phyloP scores from a whole-genome alignment of 495 filamentous ascomycete genomes.

The Annulohypoxylon nitens region DNA sequence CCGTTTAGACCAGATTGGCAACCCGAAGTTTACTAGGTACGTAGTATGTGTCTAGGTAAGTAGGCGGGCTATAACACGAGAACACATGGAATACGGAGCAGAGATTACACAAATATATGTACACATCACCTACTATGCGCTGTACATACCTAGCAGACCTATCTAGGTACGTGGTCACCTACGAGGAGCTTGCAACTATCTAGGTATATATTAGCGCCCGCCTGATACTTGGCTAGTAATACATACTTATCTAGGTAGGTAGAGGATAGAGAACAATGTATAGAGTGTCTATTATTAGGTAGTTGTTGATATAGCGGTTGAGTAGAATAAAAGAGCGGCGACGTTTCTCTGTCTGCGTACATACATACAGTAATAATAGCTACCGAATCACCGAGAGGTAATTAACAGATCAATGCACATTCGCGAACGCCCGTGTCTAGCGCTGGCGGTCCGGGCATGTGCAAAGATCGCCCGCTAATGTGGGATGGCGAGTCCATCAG shows the following conservation, averaged over 20 bases:
- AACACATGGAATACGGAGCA: slow-evolving; percentile 15
- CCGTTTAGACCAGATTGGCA: slow-evolving; percentile 25
- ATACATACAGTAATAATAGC: neutral
- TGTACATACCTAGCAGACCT: slow-evolving; percentile 10
- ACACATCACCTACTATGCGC: slow-evolving; percentile 34
- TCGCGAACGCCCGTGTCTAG: slow-evolving; percentile 21
- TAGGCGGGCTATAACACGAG: neutral
- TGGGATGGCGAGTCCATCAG: slow-evolving; percentile 27
- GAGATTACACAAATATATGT: slow-evolving; percentile 1
- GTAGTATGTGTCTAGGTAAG: neutral
- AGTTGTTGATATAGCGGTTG: slow-evolving; percentile 10
- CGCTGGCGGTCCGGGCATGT: slow-evolving; percentile 30
- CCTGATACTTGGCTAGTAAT: neutral
- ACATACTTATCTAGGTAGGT: neutral
- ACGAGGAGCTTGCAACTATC: slow-evolving; percentile 2
- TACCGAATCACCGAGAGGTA: neutral
- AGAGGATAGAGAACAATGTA: too few species aligned
- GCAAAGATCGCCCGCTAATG: slow-evolving; percentile 45
- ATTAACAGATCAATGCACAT: neutral
- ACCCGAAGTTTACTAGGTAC: slow-evolving; percentile 22
- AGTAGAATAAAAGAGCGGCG: neutral
- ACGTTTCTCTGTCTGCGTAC: neutral
- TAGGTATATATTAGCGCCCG: slow-evolving; percentile 1
- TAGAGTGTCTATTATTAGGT: neutral
- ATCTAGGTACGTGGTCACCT: slow-evolving; percentile 17